phyloP scores from a whole-genome alignment of 108 stramenopile genomes.

The Cylindrotheca closterium region DNA sequence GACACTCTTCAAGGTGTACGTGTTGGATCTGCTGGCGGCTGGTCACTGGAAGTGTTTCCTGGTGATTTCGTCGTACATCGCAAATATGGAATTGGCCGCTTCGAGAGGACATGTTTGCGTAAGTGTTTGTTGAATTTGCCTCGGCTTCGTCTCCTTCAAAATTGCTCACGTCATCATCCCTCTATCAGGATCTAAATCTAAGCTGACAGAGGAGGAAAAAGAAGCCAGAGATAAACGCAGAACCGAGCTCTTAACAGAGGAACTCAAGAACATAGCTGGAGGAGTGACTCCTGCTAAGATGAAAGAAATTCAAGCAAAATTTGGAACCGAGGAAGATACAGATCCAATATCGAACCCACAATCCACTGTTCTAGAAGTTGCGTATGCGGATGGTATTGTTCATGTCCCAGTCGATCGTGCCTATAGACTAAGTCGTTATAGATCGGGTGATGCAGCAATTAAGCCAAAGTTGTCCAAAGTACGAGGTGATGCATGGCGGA shows the following conservation, averaged over 20 bases:
- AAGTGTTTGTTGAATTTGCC: background rate
- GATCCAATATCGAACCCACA: constrained; percentile 81
- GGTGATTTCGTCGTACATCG: constrained; percentile 87
- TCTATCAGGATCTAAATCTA: constrained; percentile 45
- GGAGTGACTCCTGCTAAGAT: constrained; percentile 46
- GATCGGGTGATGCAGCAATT: constrained; percentile 70
- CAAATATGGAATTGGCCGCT: constrained; percentile 83
- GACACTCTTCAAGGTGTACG: constrained; percentile 65
- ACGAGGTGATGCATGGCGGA: constrained; percentile 77
- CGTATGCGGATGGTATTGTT: constrained; percentile 69
- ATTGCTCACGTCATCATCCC: too few species aligned
- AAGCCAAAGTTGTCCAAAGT: constrained; percentile 71
- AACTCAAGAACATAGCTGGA: constrained; percentile 33
- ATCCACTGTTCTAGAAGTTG: constrained; percentile 67
- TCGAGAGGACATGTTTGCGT: constrained; percentile 58
- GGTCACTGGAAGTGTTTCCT: constrained; percentile 79
- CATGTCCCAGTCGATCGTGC: constrained; percentile 86
- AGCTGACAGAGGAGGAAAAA: constrained; percentile 56
- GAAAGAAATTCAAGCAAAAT: constrained; percentile 47
- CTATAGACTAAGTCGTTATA: constrained; percentile 76
- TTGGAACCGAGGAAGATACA: constrained; percentile 68
- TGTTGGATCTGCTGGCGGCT: constrained; percentile 78
- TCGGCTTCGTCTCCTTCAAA: too few species aligned
- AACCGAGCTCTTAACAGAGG: constrained; percentile 53
- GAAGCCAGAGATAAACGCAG: constrained; percentile 49